Evolutionary conservation across 192 early-diverging fungal species (phyloP).

Genomic region (Coemansia sp.): DNA sequence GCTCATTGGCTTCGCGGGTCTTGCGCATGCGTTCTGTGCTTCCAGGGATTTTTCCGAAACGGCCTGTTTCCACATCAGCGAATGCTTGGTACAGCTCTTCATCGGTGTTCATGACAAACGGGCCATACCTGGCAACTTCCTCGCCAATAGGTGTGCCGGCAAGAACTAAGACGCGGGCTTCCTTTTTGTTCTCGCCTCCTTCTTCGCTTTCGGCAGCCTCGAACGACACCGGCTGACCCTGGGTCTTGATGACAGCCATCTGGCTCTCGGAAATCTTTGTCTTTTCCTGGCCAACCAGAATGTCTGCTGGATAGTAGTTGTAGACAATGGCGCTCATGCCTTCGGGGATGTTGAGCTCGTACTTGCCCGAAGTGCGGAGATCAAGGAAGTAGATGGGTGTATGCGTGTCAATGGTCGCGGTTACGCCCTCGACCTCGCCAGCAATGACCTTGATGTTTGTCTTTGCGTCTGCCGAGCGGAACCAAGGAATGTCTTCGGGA

Average conservation of each 20-base stretch:
- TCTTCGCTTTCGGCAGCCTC: slow-evolving; percentile 32
- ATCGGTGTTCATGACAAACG: slow-evolving; percentile 65
- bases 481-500: slow-evolving; percentile 65
- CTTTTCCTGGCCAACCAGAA: slow-evolving; percentile 48
- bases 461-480: slow-evolving; percentile 40
- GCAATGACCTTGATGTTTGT: slow-evolving; percentile 80
- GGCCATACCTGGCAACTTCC: slow-evolving; percentile 62
- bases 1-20: slow-evolving; percentile 48
- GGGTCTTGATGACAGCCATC: slow-evolving; percentile 42
- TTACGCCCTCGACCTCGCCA: slow-evolving; percentile 71
- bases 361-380: slow-evolving; percentile 62
- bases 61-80: slow-evolving; percentile 33
- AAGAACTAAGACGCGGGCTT: slow-evolving; percentile 61
- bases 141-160: slow-evolving; percentile 63
- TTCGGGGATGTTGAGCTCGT: slow-evolving; percentile 53
- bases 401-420: slow-evolving; percentile 69
- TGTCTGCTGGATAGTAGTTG: slow-evolving; percentile 39
- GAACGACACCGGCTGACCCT: slow-evolving; percentile 34
- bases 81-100: slow-evolving; percentile 51
- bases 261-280: slow-evolving; percentile 39
- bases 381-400: slow-evolving; percentile 83
- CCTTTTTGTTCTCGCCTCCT: slow-evolving; percentile 36
- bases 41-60: slow-evolving; percentile 51
- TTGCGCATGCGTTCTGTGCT: slow-evolving; percentile 50
- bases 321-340: slow-evolving; percentile 49